phyloP scores from a whole-genome alignment of 108 stramenopile species.

The Aurantiochytrium sp. region DNA sequence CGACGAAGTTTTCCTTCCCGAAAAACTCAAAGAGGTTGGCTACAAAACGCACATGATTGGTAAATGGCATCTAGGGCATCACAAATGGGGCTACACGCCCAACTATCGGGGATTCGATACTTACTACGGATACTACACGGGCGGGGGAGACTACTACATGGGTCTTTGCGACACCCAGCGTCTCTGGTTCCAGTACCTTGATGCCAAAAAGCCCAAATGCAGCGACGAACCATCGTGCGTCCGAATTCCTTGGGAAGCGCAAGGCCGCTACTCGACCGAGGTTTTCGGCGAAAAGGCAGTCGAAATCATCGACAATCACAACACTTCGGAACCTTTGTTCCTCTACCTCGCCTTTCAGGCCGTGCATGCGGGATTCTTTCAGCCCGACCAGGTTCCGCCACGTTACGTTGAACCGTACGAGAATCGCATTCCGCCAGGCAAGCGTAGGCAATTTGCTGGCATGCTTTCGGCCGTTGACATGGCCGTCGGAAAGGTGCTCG shows the following conservation, averaged over 20 bases:
- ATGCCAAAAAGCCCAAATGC: neutral
- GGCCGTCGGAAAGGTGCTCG: neutral
- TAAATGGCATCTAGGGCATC: conserved; percentile 15
- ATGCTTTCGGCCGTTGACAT: neutral
- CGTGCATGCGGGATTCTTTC: neutral
- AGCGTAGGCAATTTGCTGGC: neutral
- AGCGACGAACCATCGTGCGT: neutral
- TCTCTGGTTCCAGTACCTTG: neutral
- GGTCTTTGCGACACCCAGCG: neutral
- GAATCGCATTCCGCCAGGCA: neutral
- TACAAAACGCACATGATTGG: conserved; percentile 20
- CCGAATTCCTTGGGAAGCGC: neutral
- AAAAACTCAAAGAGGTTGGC: neutral
- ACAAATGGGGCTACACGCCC: neutral
- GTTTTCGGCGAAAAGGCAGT: neutral
- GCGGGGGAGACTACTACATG: neutral
- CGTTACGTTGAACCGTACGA: neutral
- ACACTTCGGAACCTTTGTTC: neutral
- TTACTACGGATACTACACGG: neutral
- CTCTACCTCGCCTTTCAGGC: neutral
- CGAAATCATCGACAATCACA: neutral
- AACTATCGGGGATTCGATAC: neutral
- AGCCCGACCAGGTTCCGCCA: neutral
- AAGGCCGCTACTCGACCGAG: neutral
- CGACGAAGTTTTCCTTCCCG: neutral